Conservation (phyloP, 208 protist species). For the Leptomonas seymouri region DNA sequence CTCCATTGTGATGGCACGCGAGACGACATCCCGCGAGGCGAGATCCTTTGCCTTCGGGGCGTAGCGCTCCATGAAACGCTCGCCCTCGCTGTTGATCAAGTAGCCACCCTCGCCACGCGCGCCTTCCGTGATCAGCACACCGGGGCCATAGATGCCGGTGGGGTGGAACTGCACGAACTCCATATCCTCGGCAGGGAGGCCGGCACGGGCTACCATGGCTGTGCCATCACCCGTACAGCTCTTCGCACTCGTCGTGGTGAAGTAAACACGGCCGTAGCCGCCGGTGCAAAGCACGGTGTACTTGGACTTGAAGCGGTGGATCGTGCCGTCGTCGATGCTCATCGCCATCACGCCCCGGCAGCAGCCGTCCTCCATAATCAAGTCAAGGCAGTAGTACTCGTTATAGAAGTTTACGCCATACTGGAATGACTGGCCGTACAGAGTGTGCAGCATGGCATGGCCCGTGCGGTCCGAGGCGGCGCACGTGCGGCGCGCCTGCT, state of each 20-base stretch:
- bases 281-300: conserved; percentile 98
- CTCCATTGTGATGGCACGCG: conserved; percentile 98
- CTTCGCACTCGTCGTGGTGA: conserved; percentile 98
- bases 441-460: conserved; percentile 99
- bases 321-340: conserved; percentile 97
- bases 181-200: conserved; percentile 97
- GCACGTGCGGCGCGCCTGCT: conserved; percentile 97
- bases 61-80: conserved; percentile 99
- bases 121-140: conserved; percentile 99
- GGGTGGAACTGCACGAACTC: conserved; percentile 99
- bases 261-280: conserved; percentile 97
- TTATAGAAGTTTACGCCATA: conserved; percentile 99
- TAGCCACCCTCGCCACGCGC: conserved; percentile 97
- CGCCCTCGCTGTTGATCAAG: conserved; percentile 98
- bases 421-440: conserved; percentile 98
- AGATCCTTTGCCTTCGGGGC: conserved; percentile 99
- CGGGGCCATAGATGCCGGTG: conserved; percentile 99
- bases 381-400: conserved; percentile 99
- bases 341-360: conserved; percentile 97
- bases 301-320: conserved; percentile 98
- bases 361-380: conserved; percentile 98
- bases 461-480: conserved; percentile 98
- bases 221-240: conserved; percentile 99
- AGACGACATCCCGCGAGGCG: conserved; percentile 99
- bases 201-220: conserved; percentile 98